phyloP scores from a whole-genome alignment of 2,329 filamentous ascomycete species.

The Didymella arachidicola region DNA sequence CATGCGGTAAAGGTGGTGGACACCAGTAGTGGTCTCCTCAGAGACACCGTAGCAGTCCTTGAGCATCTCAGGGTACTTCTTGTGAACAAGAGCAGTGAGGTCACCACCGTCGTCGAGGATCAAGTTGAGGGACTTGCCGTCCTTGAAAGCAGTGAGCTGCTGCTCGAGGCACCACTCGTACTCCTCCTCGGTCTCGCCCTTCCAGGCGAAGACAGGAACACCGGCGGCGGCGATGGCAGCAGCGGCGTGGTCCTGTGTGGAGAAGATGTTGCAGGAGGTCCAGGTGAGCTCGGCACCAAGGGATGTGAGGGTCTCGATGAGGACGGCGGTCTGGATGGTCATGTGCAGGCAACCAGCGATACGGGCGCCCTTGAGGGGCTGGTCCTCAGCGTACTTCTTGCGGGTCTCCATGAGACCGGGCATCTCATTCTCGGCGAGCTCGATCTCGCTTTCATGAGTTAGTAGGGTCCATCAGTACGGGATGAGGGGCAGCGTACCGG shows the following conservation, averaged over 20 bases:
- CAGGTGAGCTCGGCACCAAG: conserved; percentile 99
- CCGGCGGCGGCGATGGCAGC: conserved; percentile 94
- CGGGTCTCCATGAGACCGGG: conserved; percentile 97
- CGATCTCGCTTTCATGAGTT: conserved; percentile 71
- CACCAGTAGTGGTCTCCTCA: conserved; percentile 99
- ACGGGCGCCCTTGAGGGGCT: conserved; percentile 91
- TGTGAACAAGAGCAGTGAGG: conserved; percentile 93
- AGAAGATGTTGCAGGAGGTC: conserved; percentile 99
- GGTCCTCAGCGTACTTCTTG: conserved; percentile 87
- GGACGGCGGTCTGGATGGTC: conserved; percentile 99
- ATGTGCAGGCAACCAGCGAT: conserved; percentile 99
- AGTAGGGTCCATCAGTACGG: neutral
- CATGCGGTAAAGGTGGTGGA: conserved; percentile 99
- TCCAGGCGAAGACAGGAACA: conserved; percentile 85
- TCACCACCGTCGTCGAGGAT: conserved; percentile 99
- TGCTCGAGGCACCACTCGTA: conserved; percentile 99
- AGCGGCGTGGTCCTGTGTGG: conserved; percentile 97
- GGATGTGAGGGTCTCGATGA: conserved; percentile 95
- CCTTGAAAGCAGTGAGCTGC: conserved; percentile 96
- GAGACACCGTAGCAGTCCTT: conserved; percentile 98
- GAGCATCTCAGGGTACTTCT: conserved; percentile 98
- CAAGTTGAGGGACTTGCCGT: conserved; percentile 94
- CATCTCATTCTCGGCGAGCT: conserved; percentile 92
- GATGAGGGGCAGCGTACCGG: conserved; percentile 57
- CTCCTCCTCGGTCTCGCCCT: conserved; percentile 98